Conservation (phyloP, 257 asterid species). For the Rhazya stricta region DNA sequence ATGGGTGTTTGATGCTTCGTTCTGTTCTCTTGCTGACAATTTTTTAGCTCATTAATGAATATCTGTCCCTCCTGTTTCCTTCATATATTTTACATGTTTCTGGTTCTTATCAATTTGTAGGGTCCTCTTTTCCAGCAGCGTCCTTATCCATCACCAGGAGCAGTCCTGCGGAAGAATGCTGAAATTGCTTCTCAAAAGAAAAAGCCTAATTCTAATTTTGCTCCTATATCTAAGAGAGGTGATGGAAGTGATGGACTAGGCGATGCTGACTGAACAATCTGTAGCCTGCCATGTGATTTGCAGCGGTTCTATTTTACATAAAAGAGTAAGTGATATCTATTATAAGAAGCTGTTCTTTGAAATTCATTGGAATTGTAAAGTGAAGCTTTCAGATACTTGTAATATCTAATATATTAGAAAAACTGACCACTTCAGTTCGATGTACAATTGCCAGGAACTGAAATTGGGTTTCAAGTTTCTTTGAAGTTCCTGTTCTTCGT, state of each 20-base stretch:
- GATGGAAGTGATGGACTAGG: constrained; percentile 98
- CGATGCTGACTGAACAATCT: constrained; percentile 61
- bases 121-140: constrained; percentile 99
- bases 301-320: not conserved
- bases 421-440: not conserved
- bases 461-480: not conserved
- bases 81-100: not conserved
- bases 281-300: not conserved
- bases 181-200: constrained; percentile 86
- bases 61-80: not conserved
- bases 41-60: not conserved
- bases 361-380: not conserved
- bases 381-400: not conserved
- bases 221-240: constrained; percentile 91
- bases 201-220: constrained; percentile 42
- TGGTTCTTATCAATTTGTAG: constrained; percentile 39
- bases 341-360: not conserved
- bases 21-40: not conserved
- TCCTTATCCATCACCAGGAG: constrained; percentile 96
- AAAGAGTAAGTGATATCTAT: not conserved
- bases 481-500: not conserved
- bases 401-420: not conserved
- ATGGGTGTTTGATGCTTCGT: not conserved
- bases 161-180: constrained; percentile 89
- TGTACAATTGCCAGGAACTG: not conserved